Evolutionary conservation across 2,329 filamentous ascomycete genomes (phyloP).

Genomic region (Fusarium sp.): DNA sequence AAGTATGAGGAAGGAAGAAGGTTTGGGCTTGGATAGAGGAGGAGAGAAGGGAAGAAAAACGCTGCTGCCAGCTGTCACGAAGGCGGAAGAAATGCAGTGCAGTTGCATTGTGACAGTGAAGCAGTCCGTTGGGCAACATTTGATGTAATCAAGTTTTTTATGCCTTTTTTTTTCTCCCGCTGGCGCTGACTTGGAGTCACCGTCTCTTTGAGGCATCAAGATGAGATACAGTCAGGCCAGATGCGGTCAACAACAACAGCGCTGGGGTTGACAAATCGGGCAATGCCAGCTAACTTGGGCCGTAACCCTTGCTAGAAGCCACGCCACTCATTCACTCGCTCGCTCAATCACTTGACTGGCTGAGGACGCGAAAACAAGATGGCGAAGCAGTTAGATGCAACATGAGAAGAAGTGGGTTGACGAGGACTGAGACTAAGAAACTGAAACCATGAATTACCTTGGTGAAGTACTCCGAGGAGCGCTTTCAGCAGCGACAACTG

Average conservation of each 20-base stretch:
- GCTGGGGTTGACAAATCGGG: constrained; percentile 40
- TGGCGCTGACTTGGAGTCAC: constrained; percentile 27
- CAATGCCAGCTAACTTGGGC: constrained; percentile 41
- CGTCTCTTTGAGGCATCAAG: constrained; percentile 27
- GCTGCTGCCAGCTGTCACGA: constrained; percentile 18
- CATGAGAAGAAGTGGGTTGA: neutral
- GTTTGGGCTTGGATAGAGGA: constrained; percentile 4
- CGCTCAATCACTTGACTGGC: constrained; percentile 37
- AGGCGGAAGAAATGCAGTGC: constrained; percentile 13
- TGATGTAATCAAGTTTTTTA: constrained; percentile 10
- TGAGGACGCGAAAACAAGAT: constrained; percentile 33
- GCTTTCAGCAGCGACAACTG: constrained; percentile 3
- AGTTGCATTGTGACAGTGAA: constrained; percentile 25
- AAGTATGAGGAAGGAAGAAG: constrained; percentile 14
- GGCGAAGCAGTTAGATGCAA: constrained; percentile 20
- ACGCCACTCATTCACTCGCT: constrained; percentile 40
- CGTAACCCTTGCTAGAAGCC: constrained; percentile 39
- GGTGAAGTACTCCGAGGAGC: constrained; percentile 24
- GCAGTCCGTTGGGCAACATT: constrained; percentile 31
- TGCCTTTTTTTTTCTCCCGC: neutral
- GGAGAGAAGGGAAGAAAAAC: constrained; percentile 12
- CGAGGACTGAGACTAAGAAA: neutral
- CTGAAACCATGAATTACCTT: constrained; percentile 22
- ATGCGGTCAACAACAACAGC: constrained; percentile 39
- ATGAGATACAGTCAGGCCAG: constrained; percentile 39